A percentile compares a stretch with the other conserved stretches of the same genome.
phyloP scores from a whole-genome alignment of 163 green algal genomes.

The Smithsoniella earleae region DNA sequence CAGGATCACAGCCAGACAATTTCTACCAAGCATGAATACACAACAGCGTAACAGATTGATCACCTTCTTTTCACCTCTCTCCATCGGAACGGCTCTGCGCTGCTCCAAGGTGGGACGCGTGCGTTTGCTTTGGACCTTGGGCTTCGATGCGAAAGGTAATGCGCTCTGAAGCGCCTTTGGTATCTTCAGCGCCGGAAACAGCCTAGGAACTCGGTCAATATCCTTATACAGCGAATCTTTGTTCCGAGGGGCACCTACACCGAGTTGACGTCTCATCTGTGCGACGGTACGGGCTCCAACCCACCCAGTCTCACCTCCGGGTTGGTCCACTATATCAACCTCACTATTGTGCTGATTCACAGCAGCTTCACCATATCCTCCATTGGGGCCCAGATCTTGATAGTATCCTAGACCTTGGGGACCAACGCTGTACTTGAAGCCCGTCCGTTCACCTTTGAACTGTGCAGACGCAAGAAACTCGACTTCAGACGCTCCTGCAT shows the following conservation, averaged over 20 bases:
- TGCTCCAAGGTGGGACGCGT: constrained; percentile 76
- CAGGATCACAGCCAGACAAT: background rate
- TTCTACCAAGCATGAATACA: constrained; percentile 27
- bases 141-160: constrained; percentile 95
- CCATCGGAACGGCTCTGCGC: constrained; percentile 78
- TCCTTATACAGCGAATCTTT: constrained; percentile 80
- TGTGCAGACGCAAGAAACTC: constrained; percentile 40
- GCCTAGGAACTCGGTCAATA: constrained; percentile 65
- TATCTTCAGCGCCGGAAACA: constrained; percentile 85
- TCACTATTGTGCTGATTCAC: background rate
- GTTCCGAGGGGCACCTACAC: constrained; percentile 71
- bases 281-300: constrained; percentile 79
- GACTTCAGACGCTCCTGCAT: background rate
- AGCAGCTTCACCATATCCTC: background rate
- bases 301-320: constrained; percentile 50
- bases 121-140: constrained; percentile 56
- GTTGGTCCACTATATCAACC: constrained; percentile 16
- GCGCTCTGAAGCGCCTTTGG: constrained; percentile 54
- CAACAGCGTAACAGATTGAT: background rate
- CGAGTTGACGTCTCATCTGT: constrained; percentile 66
- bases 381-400: constrained; percentile 40
- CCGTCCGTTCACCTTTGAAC: constrained; percentile 51
- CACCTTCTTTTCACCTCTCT: constrained; percentile 53
- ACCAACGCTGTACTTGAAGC: constrained; percentile 65
- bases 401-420: constrained; percentile 73